Evolutionary conservation across 768 basidiomycete genomes (phyloP), one percentile per base, ranked within the genome.

Genomic region (Tephrocybe rancida): DNA sequence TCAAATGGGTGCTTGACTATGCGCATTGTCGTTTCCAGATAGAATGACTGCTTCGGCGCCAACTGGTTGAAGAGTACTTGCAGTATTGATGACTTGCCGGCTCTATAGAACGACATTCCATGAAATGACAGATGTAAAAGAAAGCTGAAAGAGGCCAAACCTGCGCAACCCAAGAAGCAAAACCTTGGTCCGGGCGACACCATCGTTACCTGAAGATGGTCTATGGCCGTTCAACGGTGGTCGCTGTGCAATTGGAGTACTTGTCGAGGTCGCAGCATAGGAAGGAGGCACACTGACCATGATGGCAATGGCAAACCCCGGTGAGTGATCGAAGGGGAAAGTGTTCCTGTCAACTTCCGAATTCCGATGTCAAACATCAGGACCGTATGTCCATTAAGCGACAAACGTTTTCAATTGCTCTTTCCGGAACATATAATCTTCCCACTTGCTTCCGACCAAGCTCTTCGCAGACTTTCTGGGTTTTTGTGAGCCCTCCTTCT

Each of bases 41-140:
- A 97, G 65, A 96, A 92, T 0, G 92, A 87, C 59, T 96, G 87
- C 64, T 91, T 94, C 0, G 91, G 81, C 0, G 85, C 79, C 41
- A 94, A 75, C 57, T 86, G 78, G 60, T 95, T 86, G 77, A 98
- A 96, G n/a, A 97, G 80, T 29, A 95, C 92, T 68, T 95, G 85
- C 61, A 88, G 83, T 48, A 95, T 92, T 18, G 91, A 94, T 30
- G 94, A 90, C 70, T 97, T 98, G 54, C 95, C 95, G 53, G 89
- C 88, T 73, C 95, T 95, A 64, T 21, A 39, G 11, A 44, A 43
- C 44, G 45, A 42, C n/a, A 24, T 53, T 52, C 50, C 53, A 18
- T 53, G 29, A 48, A 18, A 44, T 13, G 39, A 16, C 41, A 29
- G 42, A 25, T 38, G 32, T 44, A 27, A 51, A 51, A 18, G n/a